A percentile compares a stretch with the other conserved stretches of the same genome.
phyloP scores from a whole-genome alignment of 73 alveolate genomes.

The Diophrys sp. region DNA sequence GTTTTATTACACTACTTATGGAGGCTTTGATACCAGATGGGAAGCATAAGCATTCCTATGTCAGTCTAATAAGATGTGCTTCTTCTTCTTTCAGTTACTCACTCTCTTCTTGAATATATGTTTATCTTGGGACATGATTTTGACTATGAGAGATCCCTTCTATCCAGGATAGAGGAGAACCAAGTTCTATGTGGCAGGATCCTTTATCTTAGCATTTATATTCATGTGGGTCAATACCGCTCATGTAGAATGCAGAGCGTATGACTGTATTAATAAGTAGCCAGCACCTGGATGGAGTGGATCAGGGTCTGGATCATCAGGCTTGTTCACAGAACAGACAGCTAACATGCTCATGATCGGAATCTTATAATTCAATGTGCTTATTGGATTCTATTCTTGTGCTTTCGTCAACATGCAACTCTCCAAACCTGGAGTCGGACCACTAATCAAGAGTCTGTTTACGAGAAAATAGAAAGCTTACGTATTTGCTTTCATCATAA shows the following conservation, averaged over 20 bases:
- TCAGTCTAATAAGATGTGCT: slow-evolving; percentile 12
- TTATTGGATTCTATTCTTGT: background rate
- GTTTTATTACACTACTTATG: slow-evolving; percentile 33
- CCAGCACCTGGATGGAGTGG: no score
- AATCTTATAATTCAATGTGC: background rate
- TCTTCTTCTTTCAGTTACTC: slow-evolving; percentile 15
- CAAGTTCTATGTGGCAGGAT: slow-evolving; percentile 37
- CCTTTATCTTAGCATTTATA: background rate
- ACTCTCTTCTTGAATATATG: slow-evolving; percentile 22
- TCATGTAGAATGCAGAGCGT: background rate
- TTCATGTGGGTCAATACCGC: background rate
- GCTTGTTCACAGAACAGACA: background rate
- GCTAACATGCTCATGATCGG: background rate
- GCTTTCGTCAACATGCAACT: slow-evolving; percentile 28
- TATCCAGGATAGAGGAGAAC: slow-evolving; percentile 46
- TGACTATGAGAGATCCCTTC: slow-evolving; percentile 53
- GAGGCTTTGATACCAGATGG: background rate
- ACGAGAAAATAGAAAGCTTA: slow-evolving; percentile 46
- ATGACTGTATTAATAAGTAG: no score
- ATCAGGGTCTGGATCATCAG: background rate
- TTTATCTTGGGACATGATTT: slow-evolving; percentile 37
- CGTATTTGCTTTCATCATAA: slow-evolving; percentile 41
- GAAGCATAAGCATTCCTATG: slow-evolving; percentile 13
- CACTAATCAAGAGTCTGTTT: slow-evolving; percentile 38
- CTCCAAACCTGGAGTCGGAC: slow-evolving; percentile 44